Percentiles rank a stretch among this genome's conserved stretches.
Conservation (phyloP, 192 early-diverging fungal genomes). For the Coemansia sp. region DNA sequence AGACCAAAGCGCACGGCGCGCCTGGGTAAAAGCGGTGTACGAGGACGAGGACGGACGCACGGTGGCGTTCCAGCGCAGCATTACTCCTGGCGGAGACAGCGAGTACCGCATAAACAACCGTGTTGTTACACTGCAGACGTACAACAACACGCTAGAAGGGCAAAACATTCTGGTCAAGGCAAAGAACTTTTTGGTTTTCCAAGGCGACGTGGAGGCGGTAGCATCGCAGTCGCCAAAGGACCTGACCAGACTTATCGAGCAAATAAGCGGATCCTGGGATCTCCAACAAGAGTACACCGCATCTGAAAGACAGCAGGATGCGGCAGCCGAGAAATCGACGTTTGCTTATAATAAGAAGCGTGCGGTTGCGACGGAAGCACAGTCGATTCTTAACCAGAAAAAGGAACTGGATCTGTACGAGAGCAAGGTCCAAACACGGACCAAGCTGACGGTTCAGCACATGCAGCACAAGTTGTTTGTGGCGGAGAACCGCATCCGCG, state of each 20-base stretch:
- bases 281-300: slow-evolving; percentile 85
- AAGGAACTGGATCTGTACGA: slow-evolving; percentile 87
- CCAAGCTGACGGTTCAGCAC: slow-evolving; percentile 64
- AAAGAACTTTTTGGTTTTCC: slow-evolving; percentile 97
- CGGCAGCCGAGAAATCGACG: slow-evolving; percentile 82
- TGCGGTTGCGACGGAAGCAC: slow-evolving; percentile 86
- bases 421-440: slow-evolving; percentile 62
- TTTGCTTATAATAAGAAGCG: slow-evolving; percentile 91
- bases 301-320: slow-evolving; percentile 79
- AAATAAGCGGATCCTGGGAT: slow-evolving; percentile 93
- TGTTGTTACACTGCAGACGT: slow-evolving; percentile 68
- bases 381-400: slow-evolving; percentile 90
- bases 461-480: slow-evolving; percentile 93
- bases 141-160: slow-evolving; percentile 73
- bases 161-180: slow-evolving; percentile 95
- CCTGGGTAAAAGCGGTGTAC: slow-evolving; percentile 85
- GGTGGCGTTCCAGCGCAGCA: slow-evolving; percentile 71
- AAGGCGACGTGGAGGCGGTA: slow-evolving; percentile 97
- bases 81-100: slow-evolving; percentile 65
- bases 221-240: slow-evolving; percentile 96
- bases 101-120: slow-evolving; percentile 89
- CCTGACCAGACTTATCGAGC: slow-evolving; percentile 90
- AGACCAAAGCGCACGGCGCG: slow-evolving; percentile 53
- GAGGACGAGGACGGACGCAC: slow-evolving; percentile 63
- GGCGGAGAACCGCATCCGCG: slow-evolving; percentile 67